These are phyloP conservation scores for Santalum album DNA, from an alignment of 164 flowering plant species.

Conservation along the genomic window DNA sequence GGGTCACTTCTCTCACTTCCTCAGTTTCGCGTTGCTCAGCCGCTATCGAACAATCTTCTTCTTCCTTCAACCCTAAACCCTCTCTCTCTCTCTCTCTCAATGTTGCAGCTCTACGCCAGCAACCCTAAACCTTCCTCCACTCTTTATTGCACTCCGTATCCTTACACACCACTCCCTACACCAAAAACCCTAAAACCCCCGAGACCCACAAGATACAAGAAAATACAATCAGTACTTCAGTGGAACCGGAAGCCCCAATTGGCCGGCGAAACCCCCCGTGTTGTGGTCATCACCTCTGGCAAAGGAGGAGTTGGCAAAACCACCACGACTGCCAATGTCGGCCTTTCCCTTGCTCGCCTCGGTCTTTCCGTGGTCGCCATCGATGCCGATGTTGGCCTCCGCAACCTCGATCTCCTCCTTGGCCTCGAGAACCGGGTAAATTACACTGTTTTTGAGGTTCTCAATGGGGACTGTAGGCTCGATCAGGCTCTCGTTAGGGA, in stretches of 20 bases:
- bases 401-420: conserved; percentile 88
- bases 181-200: conserved; percentile 6
- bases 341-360: conserved; percentile 84
- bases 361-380: conserved; percentile 94
- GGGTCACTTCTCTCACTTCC: too few relatives aligned
- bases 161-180: conserved; percentile 9
- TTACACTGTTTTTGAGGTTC: conserved; percentile 86
- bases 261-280: conserved; percentile 76
- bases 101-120: conserved; percentile 11
- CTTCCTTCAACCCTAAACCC: neutral
- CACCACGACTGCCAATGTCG: conserved; percentile 92
- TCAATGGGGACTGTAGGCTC: conserved; percentile 91
- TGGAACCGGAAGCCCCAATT: conserved; percentile 81
- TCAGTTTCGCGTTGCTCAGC: too few relatives aligned
- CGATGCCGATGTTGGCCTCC: conserved; percentile 94
- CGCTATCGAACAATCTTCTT: too few relatives aligned
- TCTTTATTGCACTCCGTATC: conserved; percentile 7
- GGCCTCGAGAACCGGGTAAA: conserved; percentile 94
- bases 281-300: conserved; percentile 94
- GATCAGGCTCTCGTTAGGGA: conserved; percentile 91
- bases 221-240: conserved; percentile 46
- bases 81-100: conserved; percentile 1
- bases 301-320: conserved; percentile 99
- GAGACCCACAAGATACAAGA: neutral
- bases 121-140: conserved; percentile 11